phyloP scores from a whole-genome alignment of 164 flowering plant genomes.

The Stephania yunnanensis region DNA sequence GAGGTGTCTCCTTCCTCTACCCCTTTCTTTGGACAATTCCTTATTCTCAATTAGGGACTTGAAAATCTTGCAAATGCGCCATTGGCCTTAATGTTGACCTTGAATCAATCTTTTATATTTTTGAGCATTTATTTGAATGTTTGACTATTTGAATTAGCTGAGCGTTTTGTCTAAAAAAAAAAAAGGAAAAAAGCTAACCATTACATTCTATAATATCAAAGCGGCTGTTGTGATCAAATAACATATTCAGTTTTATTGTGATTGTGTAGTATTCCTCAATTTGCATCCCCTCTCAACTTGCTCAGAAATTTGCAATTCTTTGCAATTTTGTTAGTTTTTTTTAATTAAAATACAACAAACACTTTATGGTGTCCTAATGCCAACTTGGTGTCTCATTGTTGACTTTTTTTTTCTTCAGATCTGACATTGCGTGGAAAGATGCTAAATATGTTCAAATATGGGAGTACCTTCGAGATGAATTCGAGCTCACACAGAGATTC shows the following conservation, averaged over 20 bases:
- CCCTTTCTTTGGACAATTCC: not conserved
- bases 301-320: too few species aligned
- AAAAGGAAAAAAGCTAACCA: not conserved
- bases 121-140: not conserved
- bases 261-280: too few species aligned
- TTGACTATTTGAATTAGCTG: not conserved
- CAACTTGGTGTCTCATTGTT: too few species aligned
- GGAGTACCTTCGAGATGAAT: conserved; percentile 92
- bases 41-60: not conserved
- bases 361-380: too few species aligned
- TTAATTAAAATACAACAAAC: too few species aligned
- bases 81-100: not conserved
- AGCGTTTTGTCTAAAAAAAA: too few species aligned
- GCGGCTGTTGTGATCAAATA: too few species aligned
- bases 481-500: conserved; percentile 89
- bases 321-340: too few species aligned
- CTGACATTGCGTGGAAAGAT: conserved; percentile 95
- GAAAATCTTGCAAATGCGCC: not conserved
- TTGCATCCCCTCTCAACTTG: too few species aligned
- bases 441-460: conserved; percentile 94
- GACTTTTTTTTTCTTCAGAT: conserved; percentile 36
- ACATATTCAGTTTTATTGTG: too few species aligned
- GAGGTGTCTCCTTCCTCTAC: not conserved
- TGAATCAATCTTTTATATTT: not conserved
- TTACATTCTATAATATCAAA: not conserved